Evolutionary conservation across 768 basidiomycete species (phyloP).

Genomic region (Sarcomyxa edulis): DNA sequence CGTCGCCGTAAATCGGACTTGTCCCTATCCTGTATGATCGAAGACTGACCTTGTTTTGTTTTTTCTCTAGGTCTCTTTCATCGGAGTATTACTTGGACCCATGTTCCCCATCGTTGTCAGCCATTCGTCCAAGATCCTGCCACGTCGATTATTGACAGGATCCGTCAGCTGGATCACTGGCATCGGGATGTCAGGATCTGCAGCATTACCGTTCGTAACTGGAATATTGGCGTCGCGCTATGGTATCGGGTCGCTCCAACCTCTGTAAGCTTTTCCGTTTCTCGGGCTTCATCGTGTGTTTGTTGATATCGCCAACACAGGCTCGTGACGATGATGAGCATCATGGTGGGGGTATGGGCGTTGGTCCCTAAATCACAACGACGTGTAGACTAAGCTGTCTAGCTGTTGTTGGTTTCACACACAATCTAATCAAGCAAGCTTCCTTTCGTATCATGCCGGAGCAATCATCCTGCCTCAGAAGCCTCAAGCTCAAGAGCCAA

Average conservation of each 20-base stretch:
- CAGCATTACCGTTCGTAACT: conserved; percentile 44
- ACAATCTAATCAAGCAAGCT: no score
- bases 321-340: conserved; percentile 18
- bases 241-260: conserved; percentile 43
- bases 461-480: no score
- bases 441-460: no score
- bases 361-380: conserved; percentile 15
- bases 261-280: conserved; percentile 33
- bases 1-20: conserved; percentile 30
- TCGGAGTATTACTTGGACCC: conserved; percentile 49
- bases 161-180: conserved; percentile 48
- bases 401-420: no score
- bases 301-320: conserved; percentile 3
- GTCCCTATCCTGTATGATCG: conserved; percentile 3
- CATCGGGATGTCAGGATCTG: conserved; percentile 43
- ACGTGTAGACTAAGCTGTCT: conserved; percentile 10
- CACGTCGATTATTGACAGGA: conserved; percentile 28
- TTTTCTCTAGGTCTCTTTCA: conserved; percentile 30
- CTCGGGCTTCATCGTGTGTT: background rate
- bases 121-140: conserved; percentile 30
- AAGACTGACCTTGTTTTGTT: background rate
- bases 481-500: no score
- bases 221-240: conserved; percentile 35
- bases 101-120: conserved; percentile 43
- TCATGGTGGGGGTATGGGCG: conserved; percentile 17